These are phyloP conservation scores for Microthyrium microscopicum DNA, from an alignment of 2,329 filamentous ascomycete genomes.

Conservation along the genomic window DNA sequence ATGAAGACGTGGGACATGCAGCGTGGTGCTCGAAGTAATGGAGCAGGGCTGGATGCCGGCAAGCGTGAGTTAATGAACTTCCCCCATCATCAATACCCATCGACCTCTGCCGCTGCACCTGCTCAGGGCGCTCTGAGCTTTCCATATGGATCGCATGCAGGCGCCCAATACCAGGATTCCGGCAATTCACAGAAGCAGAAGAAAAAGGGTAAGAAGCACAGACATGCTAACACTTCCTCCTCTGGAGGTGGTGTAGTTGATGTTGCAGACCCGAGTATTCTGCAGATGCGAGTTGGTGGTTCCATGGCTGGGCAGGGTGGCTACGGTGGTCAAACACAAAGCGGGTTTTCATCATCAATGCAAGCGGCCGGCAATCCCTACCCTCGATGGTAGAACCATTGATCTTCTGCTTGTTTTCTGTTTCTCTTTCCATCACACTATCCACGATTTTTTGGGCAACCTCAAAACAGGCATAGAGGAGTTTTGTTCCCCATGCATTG, in stretches of 20 bases:
- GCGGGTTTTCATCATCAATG: slow-evolving; percentile 88
- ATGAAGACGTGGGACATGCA: slow-evolving; percentile 5
- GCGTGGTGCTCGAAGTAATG: slow-evolving; percentile 15
- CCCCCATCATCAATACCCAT: slow-evolving; percentile 57
- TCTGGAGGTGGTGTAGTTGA: slow-evolving; percentile 94
- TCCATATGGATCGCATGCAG: slow-evolving; percentile 52
- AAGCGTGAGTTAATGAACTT: slow-evolving; percentile 99
- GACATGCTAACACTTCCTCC: slow-evolving; percentile 99
- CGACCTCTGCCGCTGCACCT: slow-evolving; percentile 72
- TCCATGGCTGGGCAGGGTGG: slow-evolving; percentile 69
- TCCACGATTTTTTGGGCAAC: not conserved
- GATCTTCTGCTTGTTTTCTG: slow-evolving; percentile 17
- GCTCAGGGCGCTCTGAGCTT: slow-evolving; percentile 79
- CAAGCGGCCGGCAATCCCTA: slow-evolving; percentile 50
- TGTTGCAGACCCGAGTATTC: slow-evolving; percentile 99
- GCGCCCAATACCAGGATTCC: slow-evolving; percentile 61
- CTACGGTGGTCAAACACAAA: slow-evolving; percentile 58
- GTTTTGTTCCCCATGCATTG: slow-evolving; percentile 8
- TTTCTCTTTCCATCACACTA: slow-evolving; percentile 2
- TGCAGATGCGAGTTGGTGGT: slow-evolving; percentile 86
- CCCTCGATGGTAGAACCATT: slow-evolving; percentile 33
- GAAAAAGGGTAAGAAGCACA: slow-evolving; percentile 99
- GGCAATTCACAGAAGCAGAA: slow-evolving; percentile 90
- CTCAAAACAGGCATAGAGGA: slow-evolving; percentile 6
- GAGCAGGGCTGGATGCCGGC: slow-evolving; percentile 72